Base-by-base conservation (phyloP, 2,329 filamentous ascomycete genomes). In the Colletotrichum coccodes region DNA sequence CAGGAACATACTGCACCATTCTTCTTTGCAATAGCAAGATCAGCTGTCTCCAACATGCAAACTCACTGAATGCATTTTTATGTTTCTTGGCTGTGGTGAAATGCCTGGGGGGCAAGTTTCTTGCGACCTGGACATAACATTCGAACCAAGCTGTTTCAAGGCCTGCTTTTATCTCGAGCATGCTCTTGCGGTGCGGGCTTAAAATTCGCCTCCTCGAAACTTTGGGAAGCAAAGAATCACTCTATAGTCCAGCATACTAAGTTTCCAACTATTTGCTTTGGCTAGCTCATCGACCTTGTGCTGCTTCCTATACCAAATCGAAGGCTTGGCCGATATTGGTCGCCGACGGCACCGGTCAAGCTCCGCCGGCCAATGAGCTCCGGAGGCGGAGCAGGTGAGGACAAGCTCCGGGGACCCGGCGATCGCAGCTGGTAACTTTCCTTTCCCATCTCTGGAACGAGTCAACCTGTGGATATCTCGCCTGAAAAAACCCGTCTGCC, bases 341-440 rank as follows among this genome's bases (percentile, higher is more conserved):
- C 75, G 62, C 67, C 75, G 76, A 56, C 71, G 67, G 57, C 73
- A 21, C 21, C 46, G 11, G 21, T 23, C 21, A 38, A 21, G 18
- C 53, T 32, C 47, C 11, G 14, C 16, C 18, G 40, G 32, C 53
- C 60, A 42, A 44, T 54, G 32, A 59, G 36, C 47, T 34, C n/a
- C 18, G 46, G 46, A 30, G 16, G 60, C n/a, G 47, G 53, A 47
- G 60, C 38, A 58, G 52, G 9, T 36, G 9, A 57, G 44, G 40
- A 66, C 38, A 54, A 60, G 28, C 26, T n/a, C 23, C 58, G 30
- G n/a, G 23, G 12, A 42, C 62, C 30, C 40, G 42, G 59, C 9
- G 50, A 32, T 49, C 3, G 30, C 23, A 49, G 28, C 47, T 21
- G 21, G 56, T 28, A n/a, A 26, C 11, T 18, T 21, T 36, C 21